Evolutionary conservation across 176 grass and related monocot species (phyloP), one percentile per base, ranked within the genome.

Genomic region (Aegilops umbellulata): DNA sequence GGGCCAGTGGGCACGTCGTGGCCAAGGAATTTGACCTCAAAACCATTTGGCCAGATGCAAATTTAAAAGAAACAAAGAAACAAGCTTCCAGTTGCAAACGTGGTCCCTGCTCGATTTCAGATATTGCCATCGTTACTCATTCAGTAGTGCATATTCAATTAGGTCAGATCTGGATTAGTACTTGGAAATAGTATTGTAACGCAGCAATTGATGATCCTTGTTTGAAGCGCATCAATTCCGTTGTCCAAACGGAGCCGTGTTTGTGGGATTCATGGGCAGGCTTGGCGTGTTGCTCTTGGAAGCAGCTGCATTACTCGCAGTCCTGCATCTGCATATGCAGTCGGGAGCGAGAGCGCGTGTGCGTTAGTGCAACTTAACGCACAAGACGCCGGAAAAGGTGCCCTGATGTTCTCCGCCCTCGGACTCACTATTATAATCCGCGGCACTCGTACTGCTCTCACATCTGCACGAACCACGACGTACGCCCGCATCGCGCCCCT

Each of bases 351-450:
- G 61, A 60, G 63, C 23, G 81, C 29, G 51, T 24, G 77, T 60
- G 87, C 9, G 6, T 16, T 27, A 4, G 68, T 22, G 80, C 85
- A 87, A 35, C 35, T 71, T 80, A 49, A 84, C 89, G 89, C 89
- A 75, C 89, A 81, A 84, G 85, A 13, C 89, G 89, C 85, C 89
- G 89, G 61, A 77, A 87, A 91, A 80, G 85, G 85, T 42, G 81
- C 81, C 76, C 81, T 81, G 38, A 81, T 84, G 89, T 88, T 86
- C 79, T 82, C 69, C 74, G 17, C 66, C 23, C 25, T 14, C 14
- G 3, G 34, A 61, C 44, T 47, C 44, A 47, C 20, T 76, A 72
- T 70, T 47, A 26, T 51, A 60, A 60, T 78, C 4, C 4, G 11
- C 10, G 34, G 11, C 1, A 9, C 57, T 15, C 1, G 27, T 29